A percentile compares a stretch with the other conserved stretches of the same genome.
Conservation (phyloP, 140 eudicot species). For the Stevia rebaudiana region DNA sequence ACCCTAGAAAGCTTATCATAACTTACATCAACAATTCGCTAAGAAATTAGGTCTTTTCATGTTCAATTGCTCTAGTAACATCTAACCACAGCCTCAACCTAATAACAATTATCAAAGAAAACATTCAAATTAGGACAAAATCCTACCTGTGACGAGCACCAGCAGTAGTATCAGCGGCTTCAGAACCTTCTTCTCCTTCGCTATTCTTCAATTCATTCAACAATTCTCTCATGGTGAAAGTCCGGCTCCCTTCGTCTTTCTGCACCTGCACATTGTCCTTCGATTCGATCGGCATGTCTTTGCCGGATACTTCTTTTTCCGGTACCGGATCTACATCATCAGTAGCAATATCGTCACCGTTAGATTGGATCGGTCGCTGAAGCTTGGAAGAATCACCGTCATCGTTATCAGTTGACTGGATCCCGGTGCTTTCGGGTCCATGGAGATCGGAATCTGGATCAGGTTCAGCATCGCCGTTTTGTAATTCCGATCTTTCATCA, state of each 20-base stretch:
- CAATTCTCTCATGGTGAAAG: constrained; percentile 83
- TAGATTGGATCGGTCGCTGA: constrained; percentile 19
- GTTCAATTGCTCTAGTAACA: not conserved
- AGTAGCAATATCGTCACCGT: not conserved
- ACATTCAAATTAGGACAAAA: not conserved
- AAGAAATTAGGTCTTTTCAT: not conserved
- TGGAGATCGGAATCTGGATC: constrained; percentile 27
- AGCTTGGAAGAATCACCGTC: not conserved
- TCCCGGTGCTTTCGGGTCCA: constrained; percentile 17
- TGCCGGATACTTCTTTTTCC: not conserved
- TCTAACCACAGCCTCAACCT: not conserved
- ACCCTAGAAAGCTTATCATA: constrained; percentile 1
- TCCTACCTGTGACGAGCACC: constrained; percentile 20
- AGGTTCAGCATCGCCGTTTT: constrained; percentile 27
- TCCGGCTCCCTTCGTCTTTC: constrained; percentile 48
- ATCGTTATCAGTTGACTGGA: constrained; percentile 10
- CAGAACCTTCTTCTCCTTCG: constrained; percentile 28
- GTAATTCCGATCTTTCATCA: constrained; percentile 28
- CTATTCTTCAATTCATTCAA: constrained; percentile 73
- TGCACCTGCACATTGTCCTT: constrained; percentile 27
- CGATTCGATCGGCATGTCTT: constrained; percentile 5
- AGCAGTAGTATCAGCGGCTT: constrained; percentile 7
- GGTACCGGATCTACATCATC: constrained; percentile 19
- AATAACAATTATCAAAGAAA: not conserved
- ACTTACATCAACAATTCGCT: not conserved